Evolutionary conservation across 2,329 filamentous ascomycete species (phyloP).

Genomic region (Aspergillus japonicus): DNA sequence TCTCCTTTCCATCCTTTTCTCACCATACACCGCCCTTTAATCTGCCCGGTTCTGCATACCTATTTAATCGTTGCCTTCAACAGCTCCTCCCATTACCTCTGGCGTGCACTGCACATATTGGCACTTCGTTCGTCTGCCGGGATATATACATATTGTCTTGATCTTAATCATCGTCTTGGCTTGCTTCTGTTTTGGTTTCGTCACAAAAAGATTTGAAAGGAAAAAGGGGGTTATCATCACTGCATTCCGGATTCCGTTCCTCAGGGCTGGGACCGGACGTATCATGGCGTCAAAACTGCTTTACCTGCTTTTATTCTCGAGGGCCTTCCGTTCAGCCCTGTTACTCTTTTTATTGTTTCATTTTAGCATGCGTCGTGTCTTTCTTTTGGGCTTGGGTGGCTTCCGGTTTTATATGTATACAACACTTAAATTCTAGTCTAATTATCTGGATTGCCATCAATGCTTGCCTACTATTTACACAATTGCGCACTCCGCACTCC

Average conservation of each 20-base stretch:
- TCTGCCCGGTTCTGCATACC: background rate
- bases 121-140: background rate
- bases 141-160: background rate
- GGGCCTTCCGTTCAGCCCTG: background rate
- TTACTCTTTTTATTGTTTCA: background rate
- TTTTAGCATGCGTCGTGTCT: background rate
- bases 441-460: background rate
- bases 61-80: background rate
- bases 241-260: conserved; percentile 1
- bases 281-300: background rate
- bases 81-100: background rate
- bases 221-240: background rate
- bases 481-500: background rate
- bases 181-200: background rate
- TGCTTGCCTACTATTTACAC: background rate
- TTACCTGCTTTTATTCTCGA: background rate
- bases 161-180: background rate
- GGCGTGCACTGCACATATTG: background rate
- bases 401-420: background rate
- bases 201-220: background rate
- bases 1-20: background rate
- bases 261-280: background rate
- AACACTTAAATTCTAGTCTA: conserved; percentile 6
- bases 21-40: conserved; percentile 3
- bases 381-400: background rate